Percentiles rank a stretch among this genome's conserved stretches.
phyloP scores from a whole-genome alignment of 148 eudicot species.

The Silene uniflora region DNA sequence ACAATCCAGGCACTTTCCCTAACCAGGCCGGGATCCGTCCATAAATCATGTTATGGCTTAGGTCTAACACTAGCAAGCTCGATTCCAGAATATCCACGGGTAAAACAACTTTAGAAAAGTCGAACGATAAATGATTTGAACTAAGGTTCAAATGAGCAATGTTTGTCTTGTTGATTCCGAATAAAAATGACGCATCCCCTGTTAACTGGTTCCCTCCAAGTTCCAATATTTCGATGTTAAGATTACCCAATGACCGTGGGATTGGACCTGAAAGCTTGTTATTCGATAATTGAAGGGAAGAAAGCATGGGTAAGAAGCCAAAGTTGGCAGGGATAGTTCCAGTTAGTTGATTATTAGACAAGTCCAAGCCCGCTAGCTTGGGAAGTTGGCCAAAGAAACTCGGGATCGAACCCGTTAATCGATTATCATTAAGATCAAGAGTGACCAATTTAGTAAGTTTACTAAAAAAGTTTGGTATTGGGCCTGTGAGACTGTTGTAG shows the following conservation, averaged over 20 bases:
- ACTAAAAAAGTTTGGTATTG: conserved; percentile 42
- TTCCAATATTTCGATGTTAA: conserved; percentile 26
- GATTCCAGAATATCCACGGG: conserved; percentile 10
- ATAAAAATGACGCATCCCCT: conserved; percentile 49
- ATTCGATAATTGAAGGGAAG: conserved; percentile 30
- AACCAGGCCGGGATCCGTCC: conserved; percentile 45
- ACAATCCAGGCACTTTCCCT: conserved; percentile 19
- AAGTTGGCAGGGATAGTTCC: conserved; percentile 42
- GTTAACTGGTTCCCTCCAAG: conserved; percentile 31
- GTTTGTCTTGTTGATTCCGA: conserved; percentile 34
- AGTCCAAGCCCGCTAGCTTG: conserved; percentile 21
- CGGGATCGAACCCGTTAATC: conserved; percentile 38
- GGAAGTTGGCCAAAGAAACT: neutral
- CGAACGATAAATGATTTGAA: conserved; percentile 40
- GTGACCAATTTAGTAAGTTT: conserved; percentile 27
- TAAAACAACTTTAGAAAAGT: conserved; percentile 30
- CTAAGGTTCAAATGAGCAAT: conserved; percentile 24
- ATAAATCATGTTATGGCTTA: conserved; percentile 51
- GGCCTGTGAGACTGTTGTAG: conserved; percentile 36
- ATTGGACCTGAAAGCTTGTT: conserved; percentile 39
- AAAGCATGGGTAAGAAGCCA: conserved; percentile 16
- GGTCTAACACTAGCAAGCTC: conserved; percentile 29
- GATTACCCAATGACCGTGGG: conserved; percentile 33
- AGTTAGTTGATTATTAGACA: conserved; percentile 37
- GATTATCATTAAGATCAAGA: conserved; percentile 33